These are phyloP conservation scores for Mesembryanthemum crystallinum DNA, from an alignment of 148 eudicot species.

Conservation along the genomic window DNA sequence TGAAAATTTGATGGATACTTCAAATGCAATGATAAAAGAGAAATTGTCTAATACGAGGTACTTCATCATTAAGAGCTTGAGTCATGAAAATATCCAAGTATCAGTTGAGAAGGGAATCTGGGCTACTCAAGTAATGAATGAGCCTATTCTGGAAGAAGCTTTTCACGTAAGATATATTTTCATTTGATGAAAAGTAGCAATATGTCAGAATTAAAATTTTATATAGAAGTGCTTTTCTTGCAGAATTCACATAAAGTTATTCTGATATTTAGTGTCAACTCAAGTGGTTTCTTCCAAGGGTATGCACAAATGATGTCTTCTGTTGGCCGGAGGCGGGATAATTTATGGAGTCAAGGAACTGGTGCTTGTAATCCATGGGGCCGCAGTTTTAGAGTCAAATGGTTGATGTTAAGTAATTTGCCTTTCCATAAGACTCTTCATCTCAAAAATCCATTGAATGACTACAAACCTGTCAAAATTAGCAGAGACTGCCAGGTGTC, in stretches of 20 bases:
- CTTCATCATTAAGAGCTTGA: slow-evolving; percentile 84
- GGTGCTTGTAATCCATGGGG: slow-evolving; percentile 80
- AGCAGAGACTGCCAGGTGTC: slow-evolving; percentile 91
- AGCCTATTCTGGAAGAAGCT: slow-evolving; percentile 81
- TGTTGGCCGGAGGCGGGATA: slow-evolving; percentile 70
- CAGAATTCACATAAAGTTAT: slow-evolving; percentile 76
- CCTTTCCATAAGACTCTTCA: slow-evolving; percentile 79
- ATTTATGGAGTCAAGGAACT: slow-evolving; percentile 75
- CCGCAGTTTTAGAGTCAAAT: slow-evolving; percentile 69
- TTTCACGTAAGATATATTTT: slow-evolving; percentile 58
- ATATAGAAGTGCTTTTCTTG: slow-evolving; percentile 37
- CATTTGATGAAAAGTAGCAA: slow-evolving; percentile 3
- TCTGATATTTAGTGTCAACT: slow-evolving; percentile 85
- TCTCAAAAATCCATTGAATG: slow-evolving; percentile 84
- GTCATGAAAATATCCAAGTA: slow-evolving; percentile 69
- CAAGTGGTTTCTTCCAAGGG: slow-evolving; percentile 90
- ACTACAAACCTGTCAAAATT: slow-evolving; percentile 83
- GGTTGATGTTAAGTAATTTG: slow-evolving; percentile 66
- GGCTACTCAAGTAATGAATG: slow-evolving; percentile 93
- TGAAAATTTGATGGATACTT: slow-evolving; percentile 34
- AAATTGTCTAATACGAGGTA: slow-evolving; percentile 50
- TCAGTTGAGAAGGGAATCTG: slow-evolving; percentile 75
- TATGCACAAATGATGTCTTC: slow-evolving; percentile 88
- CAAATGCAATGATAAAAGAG: slow-evolving; percentile 30
- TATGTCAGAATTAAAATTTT: slow-evolving; percentile 15